Conservation (phyloP, 2,329 filamentous ascomycete species). For the Plectosphaerella sp. region DNA sequence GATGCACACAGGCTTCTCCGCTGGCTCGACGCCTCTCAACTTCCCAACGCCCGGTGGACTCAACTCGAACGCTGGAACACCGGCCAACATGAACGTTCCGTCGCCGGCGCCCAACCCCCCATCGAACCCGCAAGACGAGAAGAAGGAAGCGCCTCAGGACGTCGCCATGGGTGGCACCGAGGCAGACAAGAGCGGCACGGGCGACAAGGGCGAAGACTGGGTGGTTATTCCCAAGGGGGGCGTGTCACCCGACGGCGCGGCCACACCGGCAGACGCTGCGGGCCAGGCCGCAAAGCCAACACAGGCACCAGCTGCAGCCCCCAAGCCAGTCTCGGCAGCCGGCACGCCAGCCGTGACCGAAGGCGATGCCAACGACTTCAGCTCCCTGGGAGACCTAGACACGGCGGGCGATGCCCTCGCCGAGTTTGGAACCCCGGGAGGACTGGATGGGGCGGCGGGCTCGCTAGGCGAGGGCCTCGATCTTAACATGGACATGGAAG, state of each 20-base stretch:
- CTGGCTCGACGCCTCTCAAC: conserved; percentile 54
- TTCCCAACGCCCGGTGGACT: conserved; percentile 56
- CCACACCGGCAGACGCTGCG: conserved; percentile 12
- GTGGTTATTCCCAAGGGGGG: conserved; percentile 67
- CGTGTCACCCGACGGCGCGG: conserved; percentile 32
- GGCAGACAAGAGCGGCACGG: conserved; percentile 25
- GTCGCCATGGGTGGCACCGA: conserved; percentile 51
- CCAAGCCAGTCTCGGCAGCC: conserved; percentile 35
- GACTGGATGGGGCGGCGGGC: conserved; percentile 33
- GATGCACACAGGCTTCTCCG: conserved; percentile 60
- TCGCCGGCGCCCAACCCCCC: conserved; percentile 35
- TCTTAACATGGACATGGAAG: conserved; percentile 65
- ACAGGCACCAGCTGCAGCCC: conserved; percentile 12
- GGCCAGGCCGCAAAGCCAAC: conserved; percentile 12
- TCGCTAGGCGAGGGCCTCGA: conserved; percentile 53
- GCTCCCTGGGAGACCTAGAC: conserved; percentile 61
- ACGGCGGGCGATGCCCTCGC: conserved; percentile 68
- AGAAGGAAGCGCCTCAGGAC: conserved; percentile 19
- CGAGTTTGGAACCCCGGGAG: conserved; percentile 53
- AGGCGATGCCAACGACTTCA: conserved; percentile 55
- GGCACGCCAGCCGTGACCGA: conserved; percentile 39
- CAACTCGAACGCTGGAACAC: conserved; percentile 55
- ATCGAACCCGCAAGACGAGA: neutral
- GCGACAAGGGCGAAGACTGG: conserved; percentile 62
- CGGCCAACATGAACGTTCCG: conserved; percentile 40